Conservation (phyloP, 2,329 filamentous ascomycete species). For the Botrytis porri region DNA sequence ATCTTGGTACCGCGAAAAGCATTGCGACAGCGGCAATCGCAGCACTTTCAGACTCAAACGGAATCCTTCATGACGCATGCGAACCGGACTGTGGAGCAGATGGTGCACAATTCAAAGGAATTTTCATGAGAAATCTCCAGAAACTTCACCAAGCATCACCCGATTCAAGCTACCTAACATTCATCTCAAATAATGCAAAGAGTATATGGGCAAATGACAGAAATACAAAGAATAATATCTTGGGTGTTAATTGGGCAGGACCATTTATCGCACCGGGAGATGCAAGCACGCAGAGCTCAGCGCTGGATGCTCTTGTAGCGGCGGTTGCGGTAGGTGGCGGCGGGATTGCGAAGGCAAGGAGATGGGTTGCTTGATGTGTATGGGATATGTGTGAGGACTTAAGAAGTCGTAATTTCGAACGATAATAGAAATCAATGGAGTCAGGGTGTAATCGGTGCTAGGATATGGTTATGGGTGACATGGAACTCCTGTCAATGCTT, state of each 20-base stretch:
- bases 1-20: conserved; percentile 47
- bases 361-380: background rate
- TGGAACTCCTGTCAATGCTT: background rate
- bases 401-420: background rate
- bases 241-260: conserved; percentile 64
- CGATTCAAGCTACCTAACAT: conserved; percentile 48
- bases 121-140: conserved; percentile 64
- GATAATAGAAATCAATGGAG: background rate
- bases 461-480: background rate
- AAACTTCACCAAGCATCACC: conserved; percentile 50
- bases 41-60: conserved; percentile 44
- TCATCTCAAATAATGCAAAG: conserved; percentile 61
- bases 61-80: conserved; percentile 54
- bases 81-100: conserved; percentile 48
- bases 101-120: conserved; percentile 68
- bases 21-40: conserved; percentile 55
- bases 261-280: conserved; percentile 50
- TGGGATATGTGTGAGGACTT: background rate
- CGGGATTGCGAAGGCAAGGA: background rate
- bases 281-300: conserved; percentile 62
- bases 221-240: conserved; percentile 42
- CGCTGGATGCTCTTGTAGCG: conserved; percentile 65
- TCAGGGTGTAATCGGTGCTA: background rate
- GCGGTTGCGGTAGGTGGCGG: conserved; percentile 40
- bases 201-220: conserved; percentile 63